These are phyloP conservation scores for Lodderomyces orthopsilosis DNA, from an alignment of 1,139 yeast species.

Conservation along the genomic window DNA sequence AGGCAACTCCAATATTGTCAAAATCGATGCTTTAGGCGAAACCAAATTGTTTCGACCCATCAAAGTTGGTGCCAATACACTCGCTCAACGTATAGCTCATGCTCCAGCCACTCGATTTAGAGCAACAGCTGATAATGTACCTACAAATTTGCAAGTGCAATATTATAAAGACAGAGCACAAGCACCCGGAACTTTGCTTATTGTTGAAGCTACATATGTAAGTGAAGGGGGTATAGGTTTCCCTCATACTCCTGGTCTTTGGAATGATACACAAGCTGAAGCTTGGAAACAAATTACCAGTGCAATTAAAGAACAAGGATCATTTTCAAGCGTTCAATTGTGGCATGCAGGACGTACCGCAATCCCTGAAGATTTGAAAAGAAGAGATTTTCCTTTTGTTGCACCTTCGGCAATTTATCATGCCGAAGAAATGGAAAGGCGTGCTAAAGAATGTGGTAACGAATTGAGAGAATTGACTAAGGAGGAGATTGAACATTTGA, in stretches of 20 bases:
- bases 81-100: constrained; percentile 45
- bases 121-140: constrained; percentile 37
- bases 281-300: constrained; percentile 52
- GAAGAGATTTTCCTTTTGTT: constrained; percentile 23
- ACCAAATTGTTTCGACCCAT: constrained; percentile 48
- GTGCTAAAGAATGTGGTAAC: constrained; percentile 29
- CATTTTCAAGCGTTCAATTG: constrained; percentile 53
- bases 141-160: constrained; percentile 45
- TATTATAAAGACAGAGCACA: constrained; percentile 55
- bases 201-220: constrained; percentile 35
- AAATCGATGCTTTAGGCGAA: constrained; percentile 16
- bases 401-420: constrained; percentile 26
- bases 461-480: constrained; percentile 38
- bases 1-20: constrained; percentile 1
- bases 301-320: constrained; percentile 51
- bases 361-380: constrained; percentile 38
- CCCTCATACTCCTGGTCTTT: constrained; percentile 53
- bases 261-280: constrained; percentile 41
- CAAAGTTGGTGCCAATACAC: constrained; percentile 38
- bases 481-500: constrained; percentile 42
- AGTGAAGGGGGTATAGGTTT: constrained; percentile 33
- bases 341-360: constrained; percentile 63
- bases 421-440: constrained; percentile 22
- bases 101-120: constrained; percentile 59
- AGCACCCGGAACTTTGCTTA: constrained; percentile 54